A percentile compares a stretch with the other conserved stretches of the same genome.
These are phyloP conservation scores for Candida germanica DNA, from an alignment of 805 yeast genomes.

Conservation along the genomic window DNA sequence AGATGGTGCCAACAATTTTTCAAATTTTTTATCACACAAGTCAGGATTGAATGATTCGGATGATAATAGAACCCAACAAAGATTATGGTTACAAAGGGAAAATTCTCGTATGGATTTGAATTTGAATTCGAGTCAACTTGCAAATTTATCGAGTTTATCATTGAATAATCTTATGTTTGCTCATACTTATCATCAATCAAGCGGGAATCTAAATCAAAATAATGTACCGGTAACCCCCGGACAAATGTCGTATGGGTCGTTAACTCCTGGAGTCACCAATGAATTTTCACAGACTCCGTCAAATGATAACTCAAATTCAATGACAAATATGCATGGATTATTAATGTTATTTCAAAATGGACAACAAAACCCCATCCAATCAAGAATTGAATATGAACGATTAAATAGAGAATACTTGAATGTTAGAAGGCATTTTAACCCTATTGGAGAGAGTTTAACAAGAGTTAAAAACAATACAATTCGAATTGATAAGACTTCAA, in stretches of 20 bases:
- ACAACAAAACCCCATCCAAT: conserved; percentile 49
- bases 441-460: conserved; percentile 60
- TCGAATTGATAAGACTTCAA: conserved; percentile 23
- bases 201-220: conserved; percentile 12
- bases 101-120: conserved; percentile 62
- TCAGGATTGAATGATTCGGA: conserved; percentile 4
- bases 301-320: conserved; percentile 8
- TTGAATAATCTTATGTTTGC: conserved; percentile 40
- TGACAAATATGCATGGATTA: conserved; percentile 25
- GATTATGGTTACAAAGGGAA: conserved; percentile 80
- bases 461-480: conserved; percentile 35
- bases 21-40: conserved; percentile 23
- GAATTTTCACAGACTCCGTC: conserved; percentile 2
- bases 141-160: conserved; percentile 39
- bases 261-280: conserved; percentile 10
- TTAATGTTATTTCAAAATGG: conserved; percentile 27
- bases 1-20: conserved; percentile 28
- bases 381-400: conserved; percentile 75
- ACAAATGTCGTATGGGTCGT: neutral
- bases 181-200: conserved; percentile 26
- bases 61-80: conserved; percentile 66
- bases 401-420: conserved; percentile 70
- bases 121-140: conserved; percentile 26
- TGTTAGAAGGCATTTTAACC: conserved; percentile 67
- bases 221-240: conserved; percentile 14